Conservation (phyloP, 225 moss, liverwort and hornwort species). For the Antitrichia curtipendula region DNA sequence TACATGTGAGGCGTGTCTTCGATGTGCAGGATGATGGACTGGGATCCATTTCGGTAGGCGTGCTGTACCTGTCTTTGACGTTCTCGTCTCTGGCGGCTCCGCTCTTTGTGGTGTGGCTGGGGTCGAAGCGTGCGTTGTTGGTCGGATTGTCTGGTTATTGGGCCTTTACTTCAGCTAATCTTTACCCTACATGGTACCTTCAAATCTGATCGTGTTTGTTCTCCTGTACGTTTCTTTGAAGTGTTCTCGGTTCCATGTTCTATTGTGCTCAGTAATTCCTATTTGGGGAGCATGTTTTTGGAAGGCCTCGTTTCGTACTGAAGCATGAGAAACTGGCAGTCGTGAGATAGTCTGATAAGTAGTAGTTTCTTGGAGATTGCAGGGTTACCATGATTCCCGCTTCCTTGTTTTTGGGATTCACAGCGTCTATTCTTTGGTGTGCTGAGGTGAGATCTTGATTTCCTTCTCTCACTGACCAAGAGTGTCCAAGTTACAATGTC, state of each 20-base stretch:
- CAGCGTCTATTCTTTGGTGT: constrained; percentile 94
- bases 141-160: constrained; percentile 84
- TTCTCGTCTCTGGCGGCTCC: constrained; percentile 75
- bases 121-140: constrained; percentile 67
- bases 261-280: neutral
- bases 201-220: neutral
- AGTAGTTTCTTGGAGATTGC: constrained; percentile 4
- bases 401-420: constrained; percentile 75
- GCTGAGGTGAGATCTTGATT: constrained; percentile 57
- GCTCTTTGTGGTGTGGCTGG: constrained; percentile 60
- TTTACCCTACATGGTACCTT: constrained; percentile 67
- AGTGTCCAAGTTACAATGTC: neutral
- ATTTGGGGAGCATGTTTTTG: neutral
- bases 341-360: neutral
- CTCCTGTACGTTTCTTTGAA: neutral
- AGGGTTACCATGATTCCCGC: constrained; percentile 82
- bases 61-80: constrained; percentile 78
- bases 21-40: constrained; percentile 67
- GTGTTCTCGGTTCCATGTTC: neutral
- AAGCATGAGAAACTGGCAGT: neutral
- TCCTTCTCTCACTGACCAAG: neutral
- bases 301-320: neutral
- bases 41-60: constrained; percentile 70
- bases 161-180: constrained; percentile 73
- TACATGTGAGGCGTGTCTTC: neutral